Conservation (phyloP, 2,329 filamentous ascomycete species). For the Neofusicoccum umdonicola region DNA sequence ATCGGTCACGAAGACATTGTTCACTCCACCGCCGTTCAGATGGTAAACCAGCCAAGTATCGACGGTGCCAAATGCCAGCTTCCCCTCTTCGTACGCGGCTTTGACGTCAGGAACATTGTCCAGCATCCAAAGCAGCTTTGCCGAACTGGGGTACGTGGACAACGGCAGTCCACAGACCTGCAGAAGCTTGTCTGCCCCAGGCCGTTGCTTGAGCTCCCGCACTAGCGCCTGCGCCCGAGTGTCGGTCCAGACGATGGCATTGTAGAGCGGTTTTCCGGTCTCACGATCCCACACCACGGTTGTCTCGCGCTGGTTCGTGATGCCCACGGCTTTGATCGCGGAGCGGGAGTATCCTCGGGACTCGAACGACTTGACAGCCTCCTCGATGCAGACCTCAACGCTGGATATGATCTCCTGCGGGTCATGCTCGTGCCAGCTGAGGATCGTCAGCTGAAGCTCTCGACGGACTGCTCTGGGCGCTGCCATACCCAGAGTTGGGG, state of each 20-base stretch:
- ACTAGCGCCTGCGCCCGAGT: conserved; percentile 72
- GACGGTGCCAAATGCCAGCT: conserved; percentile 75
- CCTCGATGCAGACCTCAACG: conserved; percentile 72
- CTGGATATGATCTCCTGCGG: conserved; percentile 68
- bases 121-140: conserved; percentile 78
- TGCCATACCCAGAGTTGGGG: conserved; percentile 69
- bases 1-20: conserved; percentile 72
- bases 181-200: conserved; percentile 63
- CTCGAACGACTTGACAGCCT: conserved; percentile 65
- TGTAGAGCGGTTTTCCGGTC: conserved; percentile 74
- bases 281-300: conserved; percentile 74
- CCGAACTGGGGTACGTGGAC: conserved; percentile 77
- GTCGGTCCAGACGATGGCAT: conserved; percentile 82
- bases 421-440: conserved; percentile 81
- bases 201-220: conserved; percentile 64
- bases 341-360: conserved; percentile 60
- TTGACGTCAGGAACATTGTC: conserved; percentile 64
- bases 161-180: conserved; percentile 72
- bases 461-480: neutral
- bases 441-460: neutral
- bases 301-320: conserved; percentile 83
- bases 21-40: conserved; percentile 66
- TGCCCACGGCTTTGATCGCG: conserved; percentile 69
- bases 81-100: conserved; percentile 67
- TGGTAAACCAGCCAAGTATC: conserved; percentile 80